phyloP scores from a whole-genome alignment of 2,329 filamentous ascomycete genomes.

The Venturia nashicola region DNA sequence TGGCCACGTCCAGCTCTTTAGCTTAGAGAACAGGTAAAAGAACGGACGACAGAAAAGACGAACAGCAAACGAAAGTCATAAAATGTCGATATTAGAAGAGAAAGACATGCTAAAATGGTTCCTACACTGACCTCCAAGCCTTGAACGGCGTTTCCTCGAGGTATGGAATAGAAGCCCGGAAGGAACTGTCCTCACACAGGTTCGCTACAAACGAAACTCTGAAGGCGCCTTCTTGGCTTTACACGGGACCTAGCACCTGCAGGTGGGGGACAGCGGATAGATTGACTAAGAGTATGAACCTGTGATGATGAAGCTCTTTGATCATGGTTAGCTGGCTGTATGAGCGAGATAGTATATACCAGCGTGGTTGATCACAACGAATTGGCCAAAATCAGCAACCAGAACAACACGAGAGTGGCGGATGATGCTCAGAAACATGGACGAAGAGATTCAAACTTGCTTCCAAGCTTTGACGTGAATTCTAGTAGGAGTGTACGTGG shows the following conservation, averaged over 20 bases:
- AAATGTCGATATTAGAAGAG: not conserved
- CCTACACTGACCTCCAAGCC: not conserved
- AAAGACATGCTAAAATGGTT: not conserved
- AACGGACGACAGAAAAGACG: not conserved
- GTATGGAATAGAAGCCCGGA: not conserved
- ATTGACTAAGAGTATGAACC: not conserved
- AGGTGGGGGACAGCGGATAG: not conserved
- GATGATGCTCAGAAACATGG: no score
- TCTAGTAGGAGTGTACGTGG: no score
- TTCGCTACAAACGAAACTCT: not conserved
- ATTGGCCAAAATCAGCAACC: not conserved
- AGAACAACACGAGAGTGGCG: not conserved
- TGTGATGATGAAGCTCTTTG: no score
- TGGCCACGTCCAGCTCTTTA: not conserved
- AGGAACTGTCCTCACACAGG: not conserved
- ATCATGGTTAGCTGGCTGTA: not conserved
- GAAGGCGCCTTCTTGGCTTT: not conserved
- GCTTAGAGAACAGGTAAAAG: not conserved
- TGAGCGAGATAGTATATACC: not conserved
- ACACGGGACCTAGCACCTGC: not conserved
- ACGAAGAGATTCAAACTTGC: no score
- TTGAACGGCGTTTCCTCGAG: not conserved
- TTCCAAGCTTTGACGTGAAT: no score
- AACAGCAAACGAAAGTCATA: not conserved
- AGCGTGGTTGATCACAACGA: not conserved